phyloP scores from a whole-genome alignment of 2,329 filamentous ascomycete genomes.

The Ophiocordyceps camponoti-leonardi region DNA sequence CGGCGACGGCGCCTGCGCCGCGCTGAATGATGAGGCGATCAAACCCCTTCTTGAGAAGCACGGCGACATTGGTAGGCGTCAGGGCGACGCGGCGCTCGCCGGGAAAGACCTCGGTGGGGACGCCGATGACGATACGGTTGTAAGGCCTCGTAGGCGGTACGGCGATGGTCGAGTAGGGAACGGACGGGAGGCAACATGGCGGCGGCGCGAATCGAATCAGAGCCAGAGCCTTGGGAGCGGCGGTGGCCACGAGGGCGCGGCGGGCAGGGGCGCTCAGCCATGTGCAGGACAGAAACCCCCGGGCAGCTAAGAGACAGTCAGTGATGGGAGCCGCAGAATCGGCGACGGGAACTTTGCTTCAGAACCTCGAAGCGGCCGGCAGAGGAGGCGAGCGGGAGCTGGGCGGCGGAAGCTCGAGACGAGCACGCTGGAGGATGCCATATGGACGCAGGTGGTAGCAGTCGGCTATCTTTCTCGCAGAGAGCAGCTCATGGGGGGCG shows the following conservation, averaged over 20 bases:
- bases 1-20: conserved; percentile 61
- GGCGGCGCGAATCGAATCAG: neutral
- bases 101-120: conserved; percentile 62
- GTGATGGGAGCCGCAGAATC: neutral
- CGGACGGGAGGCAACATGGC: neutral
- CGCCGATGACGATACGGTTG: conserved; percentile 54
- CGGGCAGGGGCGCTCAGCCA: conserved; percentile 2
- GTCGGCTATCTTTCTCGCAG: neutral
- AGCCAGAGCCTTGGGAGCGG: conserved; percentile 6
- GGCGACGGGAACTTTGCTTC: neutral
- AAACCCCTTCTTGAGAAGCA: conserved; percentile 77
- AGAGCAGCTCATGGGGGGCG: neutral
- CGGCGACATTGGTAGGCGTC: conserved; percentile 65
- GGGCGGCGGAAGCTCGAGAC: neutral
- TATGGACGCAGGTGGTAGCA: neutral
- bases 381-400: neutral
- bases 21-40: conserved; percentile 60
- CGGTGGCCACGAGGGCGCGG: conserved; percentile 10
- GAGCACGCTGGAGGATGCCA: neutral
- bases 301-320: neutral
- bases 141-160: conserved; percentile 42
- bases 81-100: conserved; percentile 72
- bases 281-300: neutral
- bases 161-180: conserved; percentile 20
- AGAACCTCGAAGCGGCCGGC: neutral